Conservation (phyloP, 805 yeast species). For the Saccharomycopsis javanensis region DNA sequence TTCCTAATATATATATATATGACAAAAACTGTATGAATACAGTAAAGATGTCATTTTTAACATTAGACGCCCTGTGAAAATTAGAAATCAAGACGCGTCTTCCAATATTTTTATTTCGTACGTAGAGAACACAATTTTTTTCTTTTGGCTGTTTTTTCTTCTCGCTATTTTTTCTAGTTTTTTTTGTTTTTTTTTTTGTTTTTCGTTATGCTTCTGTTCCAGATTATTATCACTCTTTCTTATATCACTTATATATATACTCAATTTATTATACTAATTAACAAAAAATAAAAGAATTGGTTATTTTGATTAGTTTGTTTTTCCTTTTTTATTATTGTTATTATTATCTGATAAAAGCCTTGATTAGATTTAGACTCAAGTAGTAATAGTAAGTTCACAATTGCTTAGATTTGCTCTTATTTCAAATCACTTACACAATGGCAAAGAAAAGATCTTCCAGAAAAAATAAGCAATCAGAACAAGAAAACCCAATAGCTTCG, state of each 20-base stretch:
- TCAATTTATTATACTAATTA: too few relatives aligned
- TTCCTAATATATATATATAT: too few relatives aligned
- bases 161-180: neutral
- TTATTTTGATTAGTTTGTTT: too few relatives aligned
- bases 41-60: neutral
- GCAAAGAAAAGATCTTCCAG: slow-evolving; percentile 8
- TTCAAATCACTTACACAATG: neutral
- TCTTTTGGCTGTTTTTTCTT: neutral
- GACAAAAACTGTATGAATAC: too few relatives aligned
- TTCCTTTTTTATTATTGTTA: neutral
- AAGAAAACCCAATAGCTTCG: slow-evolving; percentile 1
- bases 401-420: neutral
- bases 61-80: neutral
- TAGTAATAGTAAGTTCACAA: too few relatives aligned
- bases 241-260: neutral
- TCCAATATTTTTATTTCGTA: neutral
- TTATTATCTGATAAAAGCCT: too few relatives aligned
- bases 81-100: neutral
- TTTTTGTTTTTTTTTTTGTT: neutral
- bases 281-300: too few relatives aligned
- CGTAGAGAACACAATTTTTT: neutral
- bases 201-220: neutral
- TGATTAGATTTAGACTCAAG: too few relatives aligned
- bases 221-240: neutral
- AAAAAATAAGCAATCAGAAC: neutral